Evolutionary conservation across 139 green algal species (phyloP).

Genomic region (Volvox reticuliferus): DNA sequence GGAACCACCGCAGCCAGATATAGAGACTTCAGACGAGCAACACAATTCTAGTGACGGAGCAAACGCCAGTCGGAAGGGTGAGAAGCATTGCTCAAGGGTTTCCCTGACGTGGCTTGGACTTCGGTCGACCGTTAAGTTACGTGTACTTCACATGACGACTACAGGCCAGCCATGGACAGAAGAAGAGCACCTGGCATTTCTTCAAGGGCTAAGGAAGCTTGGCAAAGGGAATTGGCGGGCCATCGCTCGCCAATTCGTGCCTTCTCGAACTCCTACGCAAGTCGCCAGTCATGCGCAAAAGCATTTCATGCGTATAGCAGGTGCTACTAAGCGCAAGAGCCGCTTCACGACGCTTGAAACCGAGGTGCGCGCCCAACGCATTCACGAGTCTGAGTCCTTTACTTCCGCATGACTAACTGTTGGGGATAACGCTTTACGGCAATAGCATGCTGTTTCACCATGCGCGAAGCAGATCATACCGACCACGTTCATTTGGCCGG

Average conservation of each 20-base stretch:
- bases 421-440: too few species aligned
- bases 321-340: conserved; percentile 82
- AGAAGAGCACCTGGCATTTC: conserved; percentile 85
- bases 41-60: conserved; percentile 25
- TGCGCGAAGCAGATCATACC: too few species aligned
- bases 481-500: too few species aligned
- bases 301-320: conserved; percentile 86
- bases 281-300: conserved; percentile 95
- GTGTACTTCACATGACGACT: too few species aligned
- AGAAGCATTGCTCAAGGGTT: neutral
- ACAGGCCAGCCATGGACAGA: conserved; percentile 88
- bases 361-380: neutral
- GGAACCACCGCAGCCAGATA: neutral
- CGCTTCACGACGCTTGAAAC: conserved; percentile 70
- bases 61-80: conserved; percentile 34
- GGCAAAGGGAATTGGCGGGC: conserved; percentile 89
- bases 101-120: neutral
- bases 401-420: neutral
- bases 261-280: conserved; percentile 83
- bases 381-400: neutral
- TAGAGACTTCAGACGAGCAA: conserved; percentile 13
- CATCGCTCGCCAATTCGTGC: conserved; percentile 82
- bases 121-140: neutral
- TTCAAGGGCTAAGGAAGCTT: conserved; percentile 81
- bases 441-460: too few species aligned